Conservation (phyloP, 2,329 filamentous ascomycete genomes). For the Xylariaceae sp. region DNA sequence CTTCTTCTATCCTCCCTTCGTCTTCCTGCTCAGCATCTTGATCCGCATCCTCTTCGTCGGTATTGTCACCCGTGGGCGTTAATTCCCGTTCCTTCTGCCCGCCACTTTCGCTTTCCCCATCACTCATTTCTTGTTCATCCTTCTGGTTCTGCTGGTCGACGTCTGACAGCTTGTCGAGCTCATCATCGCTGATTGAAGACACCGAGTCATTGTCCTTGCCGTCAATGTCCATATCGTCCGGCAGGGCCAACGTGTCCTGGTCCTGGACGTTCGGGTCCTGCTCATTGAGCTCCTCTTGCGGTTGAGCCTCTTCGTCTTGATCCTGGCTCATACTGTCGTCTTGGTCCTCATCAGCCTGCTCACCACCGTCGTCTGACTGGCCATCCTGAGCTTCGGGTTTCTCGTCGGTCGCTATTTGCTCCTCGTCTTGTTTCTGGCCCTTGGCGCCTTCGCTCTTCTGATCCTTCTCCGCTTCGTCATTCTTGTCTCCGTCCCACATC, state of each 20-base stretch:
- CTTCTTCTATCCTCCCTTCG: conserved; percentile 23
- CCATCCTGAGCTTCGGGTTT: conserved; percentile 53
- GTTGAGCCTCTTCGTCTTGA: conserved; percentile 47
- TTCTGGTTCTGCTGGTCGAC: conserved; percentile 36
- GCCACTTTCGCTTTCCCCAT: conserved; percentile 32
- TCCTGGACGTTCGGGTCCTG: conserved; percentile 73
- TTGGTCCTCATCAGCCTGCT: conserved; percentile 39
- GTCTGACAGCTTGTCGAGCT: conserved; percentile 51
- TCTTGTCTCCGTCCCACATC: conserved; percentile 89
- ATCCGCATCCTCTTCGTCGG: conserved; percentile 47
- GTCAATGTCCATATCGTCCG: conserved; percentile 81
- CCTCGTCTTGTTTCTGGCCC: conserved; percentile 58
- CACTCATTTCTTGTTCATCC: conserved; percentile 27
- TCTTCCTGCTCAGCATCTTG: conserved; percentile 34
- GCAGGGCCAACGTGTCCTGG: conserved; percentile 73
- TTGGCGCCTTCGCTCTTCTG: conserved; percentile 67
- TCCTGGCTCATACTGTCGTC: conserved; percentile 56
- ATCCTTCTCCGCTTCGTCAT: conserved; percentile 75
- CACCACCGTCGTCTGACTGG: conserved; percentile 31
- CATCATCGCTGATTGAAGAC: conserved; percentile 44
- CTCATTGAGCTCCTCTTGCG: conserved; percentile 48
- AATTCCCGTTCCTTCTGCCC: conserved; percentile 41
- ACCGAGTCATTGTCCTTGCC: conserved; percentile 53
- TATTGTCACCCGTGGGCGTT: conserved; percentile 37
- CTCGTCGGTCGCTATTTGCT: conserved; percentile 46